Conservation (phyloP, 257 asterid genomes). For the Agastache rugosa region DNA sequence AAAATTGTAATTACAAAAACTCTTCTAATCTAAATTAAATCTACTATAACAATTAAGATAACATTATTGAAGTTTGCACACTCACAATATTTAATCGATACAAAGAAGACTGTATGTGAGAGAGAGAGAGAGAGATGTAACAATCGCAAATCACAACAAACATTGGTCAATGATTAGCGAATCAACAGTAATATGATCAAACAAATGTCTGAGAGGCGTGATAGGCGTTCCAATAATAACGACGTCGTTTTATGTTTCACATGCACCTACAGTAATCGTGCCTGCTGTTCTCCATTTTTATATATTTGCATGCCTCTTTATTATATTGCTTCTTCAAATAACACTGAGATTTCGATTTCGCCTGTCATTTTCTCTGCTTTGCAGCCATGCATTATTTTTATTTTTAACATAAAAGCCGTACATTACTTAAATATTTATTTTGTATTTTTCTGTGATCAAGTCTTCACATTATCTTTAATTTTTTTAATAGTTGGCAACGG, state of each 20-base stretch:
- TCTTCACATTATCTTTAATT: background rate
- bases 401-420: background rate
- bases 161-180: slow-evolving; percentile 69
- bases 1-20: too few relatives aligned
- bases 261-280: slow-evolving; percentile 50
- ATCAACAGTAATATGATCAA: slow-evolving; percentile 40
- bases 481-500: slow-evolving; percentile 4
- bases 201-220: slow-evolving; percentile 48
- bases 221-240: slow-evolving; percentile 46
- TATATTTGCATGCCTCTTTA: slow-evolving; percentile 35
- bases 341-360: slow-evolving; percentile 39
- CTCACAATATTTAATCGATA: too few relatives aligned
- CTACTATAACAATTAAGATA: too few relatives aligned
- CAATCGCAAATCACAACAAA: slow-evolving; percentile 37
- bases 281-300: slow-evolving; percentile 35
- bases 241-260: slow-evolving; percentile 43
- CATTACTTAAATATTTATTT: background rate
- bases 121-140: background rate
- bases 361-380: slow-evolving; percentile 36
- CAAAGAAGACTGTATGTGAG: too few relatives aligned
- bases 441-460: background rate
- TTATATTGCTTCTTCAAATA: slow-evolving; percentile 34
- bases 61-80: too few relatives aligned
- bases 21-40: too few relatives aligned
- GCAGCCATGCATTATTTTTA: slow-evolving; percentile 28